Conservation (phyloP, 2,329 filamentous ascomycete genomes). For the Cadophora gregata region DNA sequence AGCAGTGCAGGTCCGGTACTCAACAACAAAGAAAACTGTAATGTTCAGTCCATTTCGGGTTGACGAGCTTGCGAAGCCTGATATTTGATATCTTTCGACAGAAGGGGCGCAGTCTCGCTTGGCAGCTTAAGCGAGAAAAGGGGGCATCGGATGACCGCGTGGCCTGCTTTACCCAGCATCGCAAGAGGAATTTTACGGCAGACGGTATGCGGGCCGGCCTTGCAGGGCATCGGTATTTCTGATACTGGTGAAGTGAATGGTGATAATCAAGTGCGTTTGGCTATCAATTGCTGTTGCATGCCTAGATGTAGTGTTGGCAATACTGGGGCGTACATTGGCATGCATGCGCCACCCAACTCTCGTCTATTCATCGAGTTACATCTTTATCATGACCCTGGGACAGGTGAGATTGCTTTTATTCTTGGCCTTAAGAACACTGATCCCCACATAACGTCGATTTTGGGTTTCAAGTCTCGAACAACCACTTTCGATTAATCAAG, state of each 20-base stretch:
- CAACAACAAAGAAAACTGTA: too few relatives aligned
- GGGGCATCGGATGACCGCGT: slow-evolving; percentile 4
- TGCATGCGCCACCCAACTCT: neutral
- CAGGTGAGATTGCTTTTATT: neutral
- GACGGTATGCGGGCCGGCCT: neutral
- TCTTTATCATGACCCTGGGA: neutral
- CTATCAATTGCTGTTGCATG: neutral
- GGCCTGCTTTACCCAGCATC: neutral
- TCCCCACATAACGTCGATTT: neutral
- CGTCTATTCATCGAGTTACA: neutral
- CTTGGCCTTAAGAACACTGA: neutral
- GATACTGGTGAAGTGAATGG: neutral
- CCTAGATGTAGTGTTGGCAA: neutral
- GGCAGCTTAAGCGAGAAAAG: slow-evolving; percentile 8
- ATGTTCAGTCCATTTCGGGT: neutral
- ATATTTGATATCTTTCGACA: neutral
- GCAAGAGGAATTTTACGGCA: neutral
- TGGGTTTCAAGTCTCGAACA: neutral
- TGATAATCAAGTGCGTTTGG: neutral
- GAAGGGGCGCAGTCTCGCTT: slow-evolving; percentile 9
- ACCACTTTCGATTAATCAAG: neutral
- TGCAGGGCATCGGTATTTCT: neutral
- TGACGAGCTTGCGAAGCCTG: neutral
- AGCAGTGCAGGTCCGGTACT: too few relatives aligned
- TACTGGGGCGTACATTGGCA: neutral